phyloP scores from a whole-genome alignment of 2,329 filamentous ascomycete species.

The Domatiomyces catenatus region DNA sequence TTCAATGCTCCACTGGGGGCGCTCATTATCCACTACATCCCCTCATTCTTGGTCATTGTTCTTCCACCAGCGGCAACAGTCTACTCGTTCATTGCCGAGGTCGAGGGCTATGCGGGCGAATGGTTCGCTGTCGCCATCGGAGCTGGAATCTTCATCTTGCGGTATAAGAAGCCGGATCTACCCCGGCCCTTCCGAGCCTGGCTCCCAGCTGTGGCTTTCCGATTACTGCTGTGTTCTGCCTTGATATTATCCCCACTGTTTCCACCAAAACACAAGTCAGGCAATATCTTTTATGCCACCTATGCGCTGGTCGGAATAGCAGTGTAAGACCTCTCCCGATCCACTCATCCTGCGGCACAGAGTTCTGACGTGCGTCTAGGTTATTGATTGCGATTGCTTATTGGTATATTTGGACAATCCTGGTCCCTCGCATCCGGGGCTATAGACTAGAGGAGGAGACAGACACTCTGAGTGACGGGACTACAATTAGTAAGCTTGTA shows the following conservation, averaged over 20 bases:
- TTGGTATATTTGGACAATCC: conserved; percentile 52
- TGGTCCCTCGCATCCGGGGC: conserved; percentile 43
- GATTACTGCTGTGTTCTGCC: conserved; percentile 38
- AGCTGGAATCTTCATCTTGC: conserved; percentile 44
- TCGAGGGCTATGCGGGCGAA: conserved; percentile 53
- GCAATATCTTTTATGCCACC: conserved; percentile 36
- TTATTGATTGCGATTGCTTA: conserved; percentile 45
- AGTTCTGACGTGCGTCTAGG: conserved; percentile 24
- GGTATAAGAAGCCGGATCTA: conserved; percentile 43
- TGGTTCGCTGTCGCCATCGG: conserved; percentile 44
- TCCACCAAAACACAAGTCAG: conserved; percentile 36
- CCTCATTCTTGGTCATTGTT: conserved; percentile 50
- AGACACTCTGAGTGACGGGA: conserved; percentile 50
- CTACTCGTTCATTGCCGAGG: conserved; percentile 58
- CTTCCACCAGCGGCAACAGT: conserved; percentile 50
- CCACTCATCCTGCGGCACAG: not conserved
- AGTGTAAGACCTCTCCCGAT: conserved; percentile 24
- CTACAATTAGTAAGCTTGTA: conserved; percentile 45
- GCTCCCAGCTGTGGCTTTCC: conserved; percentile 42
- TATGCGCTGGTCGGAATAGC: conserved; percentile 38
- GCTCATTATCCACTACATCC: conserved; percentile 52
- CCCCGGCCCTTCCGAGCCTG: conserved; percentile 51
- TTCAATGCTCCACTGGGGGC: conserved; percentile 54
- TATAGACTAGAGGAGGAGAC: conserved; percentile 49
- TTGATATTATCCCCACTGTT: conserved; percentile 49